phyloP scores from a whole-genome alignment of 495 filamentous ascomycete species.

The Parachaetomium inaequale region DNA sequence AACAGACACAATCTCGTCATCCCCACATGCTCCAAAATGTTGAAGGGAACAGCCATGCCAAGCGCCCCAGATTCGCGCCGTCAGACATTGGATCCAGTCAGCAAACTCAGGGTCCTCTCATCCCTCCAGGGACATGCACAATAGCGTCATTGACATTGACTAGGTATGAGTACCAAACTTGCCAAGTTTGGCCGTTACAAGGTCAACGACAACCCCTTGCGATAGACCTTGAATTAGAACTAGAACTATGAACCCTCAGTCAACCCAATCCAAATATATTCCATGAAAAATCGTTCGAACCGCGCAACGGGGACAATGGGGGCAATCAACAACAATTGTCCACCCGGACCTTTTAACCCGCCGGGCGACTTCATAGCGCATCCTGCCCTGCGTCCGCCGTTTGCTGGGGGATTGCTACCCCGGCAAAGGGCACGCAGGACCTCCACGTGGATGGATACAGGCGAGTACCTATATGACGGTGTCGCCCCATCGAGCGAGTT shows the following conservation, averaged over 20 bases:
- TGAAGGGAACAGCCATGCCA: too few species aligned
- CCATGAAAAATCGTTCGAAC: too few species aligned
- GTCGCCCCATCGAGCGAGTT: neutral
- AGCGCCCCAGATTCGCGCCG: too few species aligned
- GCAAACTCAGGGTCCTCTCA: neutral
- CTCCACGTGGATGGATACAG: neutral
- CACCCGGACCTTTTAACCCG: neutral
- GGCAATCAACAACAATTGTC: neutral
- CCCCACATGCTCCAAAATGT: too few species aligned
- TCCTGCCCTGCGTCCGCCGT: neutral
- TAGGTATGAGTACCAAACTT: neutral
- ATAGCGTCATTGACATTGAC: neutral
- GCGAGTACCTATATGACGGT: neutral
- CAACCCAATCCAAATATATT: too few species aligned
- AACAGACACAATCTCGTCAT: too few species aligned
- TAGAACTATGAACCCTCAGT: too few species aligned
- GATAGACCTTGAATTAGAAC: too few species aligned
- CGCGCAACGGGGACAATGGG: neutral
- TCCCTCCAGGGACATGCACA: neutral
- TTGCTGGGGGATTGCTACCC: neutral
- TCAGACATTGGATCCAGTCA: too few species aligned
- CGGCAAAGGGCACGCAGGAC: neutral
- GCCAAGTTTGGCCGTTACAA: neutral
- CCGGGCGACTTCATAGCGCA: slow-evolving; percentile 6
- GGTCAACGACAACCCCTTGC: too few species aligned